These are phyloP conservation scores for Globisporangium perplexum DNA, from an alignment of 352 stramenopile genomes.

Conservation along the genomic window DNA sequence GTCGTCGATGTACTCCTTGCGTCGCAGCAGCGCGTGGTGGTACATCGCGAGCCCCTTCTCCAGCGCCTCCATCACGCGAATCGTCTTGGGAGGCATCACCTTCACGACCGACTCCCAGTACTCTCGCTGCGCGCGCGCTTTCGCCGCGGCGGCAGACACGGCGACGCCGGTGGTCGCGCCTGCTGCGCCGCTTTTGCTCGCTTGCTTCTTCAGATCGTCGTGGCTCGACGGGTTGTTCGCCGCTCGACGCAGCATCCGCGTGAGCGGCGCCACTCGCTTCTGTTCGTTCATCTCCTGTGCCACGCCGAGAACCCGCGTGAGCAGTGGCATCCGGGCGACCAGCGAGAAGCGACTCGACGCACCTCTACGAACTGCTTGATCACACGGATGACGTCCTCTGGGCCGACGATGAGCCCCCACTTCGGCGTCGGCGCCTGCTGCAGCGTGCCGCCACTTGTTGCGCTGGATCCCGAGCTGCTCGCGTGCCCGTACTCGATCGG, in stretches of 20 bases:
- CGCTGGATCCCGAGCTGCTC: neutral
- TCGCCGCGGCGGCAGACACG: conserved; percentile 22
- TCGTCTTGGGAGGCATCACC: conserved; percentile 59
- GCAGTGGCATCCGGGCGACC: neutral
- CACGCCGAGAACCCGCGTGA: neutral
- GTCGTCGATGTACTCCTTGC: conserved; percentile 78
- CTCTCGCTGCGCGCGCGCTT: conserved; percentile 43
- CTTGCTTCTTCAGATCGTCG: conserved; percentile 4
- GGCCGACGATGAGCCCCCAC: conserved; percentile 65
- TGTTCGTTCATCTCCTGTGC: conserved; percentile 59
- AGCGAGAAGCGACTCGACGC: neutral
- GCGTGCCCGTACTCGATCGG: conserved; percentile 21
- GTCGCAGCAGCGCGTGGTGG: conserved; percentile 68
- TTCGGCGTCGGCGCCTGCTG: conserved; percentile 24
- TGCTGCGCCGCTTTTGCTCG: conserved; percentile 13
- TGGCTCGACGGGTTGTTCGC: conserved; percentile 9
- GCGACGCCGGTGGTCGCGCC: conserved; percentile 12
- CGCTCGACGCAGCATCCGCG: conserved; percentile 37
- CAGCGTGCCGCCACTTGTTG: neutral
- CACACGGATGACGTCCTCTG: conserved; percentile 84
- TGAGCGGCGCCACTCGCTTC: conserved; percentile 48
- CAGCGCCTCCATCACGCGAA: conserved; percentile 75
- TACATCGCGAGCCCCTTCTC: conserved; percentile 84
- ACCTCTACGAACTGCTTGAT: conserved; percentile 88
- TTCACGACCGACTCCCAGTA: conserved; percentile 79